Conservation (phyloP, 164 flowering plant species). For the Paratinospora sagittata region DNA sequence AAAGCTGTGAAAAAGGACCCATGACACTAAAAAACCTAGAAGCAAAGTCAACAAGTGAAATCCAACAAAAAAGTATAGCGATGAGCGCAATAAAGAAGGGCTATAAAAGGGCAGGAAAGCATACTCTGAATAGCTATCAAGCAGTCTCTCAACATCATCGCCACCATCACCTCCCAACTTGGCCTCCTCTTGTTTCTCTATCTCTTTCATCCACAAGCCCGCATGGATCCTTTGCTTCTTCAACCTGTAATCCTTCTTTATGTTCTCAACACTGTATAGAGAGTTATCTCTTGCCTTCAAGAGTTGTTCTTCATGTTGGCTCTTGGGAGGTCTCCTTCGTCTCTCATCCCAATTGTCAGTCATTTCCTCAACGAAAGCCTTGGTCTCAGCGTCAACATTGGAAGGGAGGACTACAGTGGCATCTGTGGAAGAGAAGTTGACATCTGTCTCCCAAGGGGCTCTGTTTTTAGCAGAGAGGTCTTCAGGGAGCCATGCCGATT, state of each 20-base stretch:
- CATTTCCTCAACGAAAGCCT: slow-evolving; percentile 93
- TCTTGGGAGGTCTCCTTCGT: slow-evolving; percentile 22
- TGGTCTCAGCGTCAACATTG: slow-evolving; percentile 65
- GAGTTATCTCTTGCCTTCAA: slow-evolving; percentile 15
- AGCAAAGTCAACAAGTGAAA: not conserved
- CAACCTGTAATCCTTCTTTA: slow-evolving; percentile 80
- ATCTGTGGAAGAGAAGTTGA: slow-evolving; percentile 36
- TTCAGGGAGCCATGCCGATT: slow-evolving; percentile 91
- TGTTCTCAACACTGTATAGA: slow-evolving; percentile 62
- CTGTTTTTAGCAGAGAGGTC: slow-evolving; percentile 46
- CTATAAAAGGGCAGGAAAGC: slow-evolving; percentile 13
- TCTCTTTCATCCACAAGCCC: slow-evolving; percentile 90
- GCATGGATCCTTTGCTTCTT: slow-evolving; percentile 93
- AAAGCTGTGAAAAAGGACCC: not conserved
- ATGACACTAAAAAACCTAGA: not conserved
- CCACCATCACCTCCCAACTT: slow-evolving; percentile 52
- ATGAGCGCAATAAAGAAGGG: no score
- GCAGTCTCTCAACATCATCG: slow-evolving; percentile 74
- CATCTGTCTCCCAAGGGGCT: slow-evolving; percentile 88
- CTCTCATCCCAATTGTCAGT: slow-evolving; percentile 86
- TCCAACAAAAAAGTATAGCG: not conserved
- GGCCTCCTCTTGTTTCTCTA: slow-evolving; percentile 83
- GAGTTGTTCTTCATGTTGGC: slow-evolving; percentile 7
- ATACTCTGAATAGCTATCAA: slow-evolving; percentile 86
- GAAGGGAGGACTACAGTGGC: slow-evolving; percentile 21